Evolutionary conservation across 106 monocot genomes (phyloP), one percentile per base, ranked within the genome.

Genomic region (Dioscorea zingiberensis): DNA sequence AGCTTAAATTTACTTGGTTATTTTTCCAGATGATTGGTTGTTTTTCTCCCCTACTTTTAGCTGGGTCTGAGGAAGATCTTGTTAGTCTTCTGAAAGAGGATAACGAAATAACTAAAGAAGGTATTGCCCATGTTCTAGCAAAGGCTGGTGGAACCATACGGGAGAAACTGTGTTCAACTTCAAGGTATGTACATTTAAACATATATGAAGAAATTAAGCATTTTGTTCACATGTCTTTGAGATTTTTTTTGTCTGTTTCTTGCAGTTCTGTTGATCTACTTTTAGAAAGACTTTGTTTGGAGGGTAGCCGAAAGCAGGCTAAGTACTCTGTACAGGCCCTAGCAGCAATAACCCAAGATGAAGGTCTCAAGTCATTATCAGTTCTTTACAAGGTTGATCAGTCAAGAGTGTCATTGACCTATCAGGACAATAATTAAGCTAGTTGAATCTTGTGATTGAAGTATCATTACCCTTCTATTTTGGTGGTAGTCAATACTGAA

Each of bases 321-420:
- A 98, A 98, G 75, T 98, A 84, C 65, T 78, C 98, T 76, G 93
- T 98, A 30, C 98, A 98, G 47, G 98, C 98, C 55, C 62, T 98
- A 21, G 86, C 86, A 27, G 80, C 98, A 59, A 89, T 98, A 58
- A 98, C 89, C 26, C 82, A 93, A 74, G 98, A 98, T 78, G 93
- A 98, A 66, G 98, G 98, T 27, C 93, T 98, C 54, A 98, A 84
- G 71, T 89, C 98, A 62, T 84, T 98, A 47, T 98, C 98, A 77
- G 93, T 98, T 66, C 70, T 98, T 47, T 98, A 98, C 86, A 98
- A 98, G 98, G 98, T 98, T 72, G 23, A 13, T n/a, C 21, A 70
- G 63, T 25, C 65, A 25, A 68, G 67, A 16, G 6, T 47, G 13
- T 38, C 56, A n/a, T 53, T 21, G 0, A n/a, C n/a, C 16, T n/a